phyloP scores from a whole-genome alignment of 2,329 filamentous ascomycete species.

The Hymenoscyphus linearis region DNA sequence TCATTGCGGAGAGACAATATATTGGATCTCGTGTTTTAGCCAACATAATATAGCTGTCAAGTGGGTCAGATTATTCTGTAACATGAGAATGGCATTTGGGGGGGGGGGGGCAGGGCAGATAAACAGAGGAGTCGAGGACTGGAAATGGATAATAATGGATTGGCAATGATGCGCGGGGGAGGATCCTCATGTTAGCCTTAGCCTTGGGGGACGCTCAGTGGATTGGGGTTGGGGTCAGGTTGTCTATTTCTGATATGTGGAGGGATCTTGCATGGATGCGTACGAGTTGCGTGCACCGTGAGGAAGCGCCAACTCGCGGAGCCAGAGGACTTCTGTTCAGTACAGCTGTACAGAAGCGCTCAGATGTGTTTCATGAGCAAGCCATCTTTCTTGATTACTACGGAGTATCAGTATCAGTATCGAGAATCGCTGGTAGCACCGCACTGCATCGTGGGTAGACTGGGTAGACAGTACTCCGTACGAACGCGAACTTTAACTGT shows the following conservation, averaged over 20 bases:
- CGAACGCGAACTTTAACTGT: too few species aligned
- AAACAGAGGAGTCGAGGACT: neutral
- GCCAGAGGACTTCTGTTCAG: neutral
- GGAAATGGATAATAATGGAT: neutral
- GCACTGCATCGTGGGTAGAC: too few species aligned
- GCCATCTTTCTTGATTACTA: neutral
- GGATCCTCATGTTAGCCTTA: neutral
- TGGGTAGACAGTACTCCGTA: too few species aligned
- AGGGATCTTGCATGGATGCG: neutral
- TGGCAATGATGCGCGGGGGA: neutral
- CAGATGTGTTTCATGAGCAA: neutral
- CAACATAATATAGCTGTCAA: too few species aligned
- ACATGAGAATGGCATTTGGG: too few species aligned
- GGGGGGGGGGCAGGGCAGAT: too few species aligned
- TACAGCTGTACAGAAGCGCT: neutral
- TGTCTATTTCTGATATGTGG: neutral
- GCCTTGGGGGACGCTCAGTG: neutral
- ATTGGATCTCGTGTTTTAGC: too few species aligned
- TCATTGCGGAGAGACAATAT: too few species aligned
- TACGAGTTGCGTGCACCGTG: too few species aligned
- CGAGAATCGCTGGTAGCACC: neutral
- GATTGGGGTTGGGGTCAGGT: neutral
- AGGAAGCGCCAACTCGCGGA: neutral
- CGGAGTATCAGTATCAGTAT: neutral
- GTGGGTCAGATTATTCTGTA: too few species aligned